A percentile compares a stretch with the other conserved stretches of the same genome.
These are phyloP conservation scores for Penicillium sp. DNA, from an alignment of 2,329 filamentous ascomycete species.

Conservation along the genomic window DNA sequence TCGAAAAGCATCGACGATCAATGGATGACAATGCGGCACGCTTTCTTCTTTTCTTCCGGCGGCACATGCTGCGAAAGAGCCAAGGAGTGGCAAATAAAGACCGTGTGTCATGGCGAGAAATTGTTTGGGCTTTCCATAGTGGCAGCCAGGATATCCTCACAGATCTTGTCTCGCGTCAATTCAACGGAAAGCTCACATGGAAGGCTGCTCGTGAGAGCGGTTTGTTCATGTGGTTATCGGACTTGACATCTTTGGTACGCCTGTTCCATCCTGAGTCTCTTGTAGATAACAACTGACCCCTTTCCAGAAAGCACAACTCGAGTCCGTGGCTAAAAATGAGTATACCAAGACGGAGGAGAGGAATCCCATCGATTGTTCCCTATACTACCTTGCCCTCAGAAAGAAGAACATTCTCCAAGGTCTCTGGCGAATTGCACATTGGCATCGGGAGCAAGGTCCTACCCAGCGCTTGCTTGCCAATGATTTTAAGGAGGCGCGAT, in stretches of 20 bases:
- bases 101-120: constrained; percentile 56
- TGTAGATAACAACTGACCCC: not conserved
- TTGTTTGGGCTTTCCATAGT: constrained; percentile 48
- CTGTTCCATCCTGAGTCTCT: not conserved
- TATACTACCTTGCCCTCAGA: constrained; percentile 85
- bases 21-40: constrained; percentile 88
- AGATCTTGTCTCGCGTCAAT: constrained; percentile 78
- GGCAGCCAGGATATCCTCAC: constrained; percentile 80
- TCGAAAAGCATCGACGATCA: constrained; percentile 82
- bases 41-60: constrained; percentile 84
- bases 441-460: constrained; percentile 80
- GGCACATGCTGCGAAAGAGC: constrained; percentile 70
- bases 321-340: constrained; percentile 87
- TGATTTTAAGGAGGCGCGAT: constrained; percentile 83
- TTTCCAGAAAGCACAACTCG: constrained; percentile 71
- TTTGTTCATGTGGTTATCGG: constrained; percentile 91
- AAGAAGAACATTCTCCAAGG: constrained; percentile 91
- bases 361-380: constrained; percentile 84
- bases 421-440: constrained; percentile 90
- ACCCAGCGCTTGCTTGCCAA: constrained; percentile 83
- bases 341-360: constrained; percentile 86
- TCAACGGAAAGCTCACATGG: constrained; percentile 79
- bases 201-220: constrained; percentile 81
- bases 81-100: constrained; percentile 63
- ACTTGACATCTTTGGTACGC: constrained; percentile 71